phyloP scores from a whole-genome alignment of 2,329 filamentous ascomycete genomes.

The Fusarium begoniae region DNA sequence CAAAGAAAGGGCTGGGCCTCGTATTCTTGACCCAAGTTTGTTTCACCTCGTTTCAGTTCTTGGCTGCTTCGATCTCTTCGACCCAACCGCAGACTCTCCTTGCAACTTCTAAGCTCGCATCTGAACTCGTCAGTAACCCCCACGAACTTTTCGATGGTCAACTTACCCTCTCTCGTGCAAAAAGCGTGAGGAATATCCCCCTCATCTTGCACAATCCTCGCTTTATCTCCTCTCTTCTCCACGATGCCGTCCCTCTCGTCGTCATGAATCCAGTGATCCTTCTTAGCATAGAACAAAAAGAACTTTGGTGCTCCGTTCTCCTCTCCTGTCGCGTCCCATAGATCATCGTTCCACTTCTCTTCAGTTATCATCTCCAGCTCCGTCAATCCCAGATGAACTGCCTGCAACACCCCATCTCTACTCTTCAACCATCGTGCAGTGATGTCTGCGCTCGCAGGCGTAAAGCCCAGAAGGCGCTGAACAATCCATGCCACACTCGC shows the following conservation, averaged over 20 bases:
- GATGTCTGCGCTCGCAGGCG: slow-evolving; percentile 57
- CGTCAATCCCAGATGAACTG: slow-evolving; percentile 66
- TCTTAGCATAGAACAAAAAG: slow-evolving; percentile 66
- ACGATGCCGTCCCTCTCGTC: slow-evolving; percentile 66
- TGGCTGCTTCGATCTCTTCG: slow-evolving; percentile 21
- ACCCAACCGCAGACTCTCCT: slow-evolving; percentile 26
- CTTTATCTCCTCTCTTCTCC: slow-evolving; percentile 52
- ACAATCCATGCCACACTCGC: slow-evolving; percentile 55
- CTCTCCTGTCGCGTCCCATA: slow-evolving; percentile 59
- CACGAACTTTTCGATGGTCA: not conserved
- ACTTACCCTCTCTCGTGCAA: slow-evolving; percentile 56
- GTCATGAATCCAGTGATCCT: slow-evolving; percentile 71
- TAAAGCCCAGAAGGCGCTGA: slow-evolving; percentile 56
- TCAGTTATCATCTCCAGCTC: slow-evolving; percentile 68
- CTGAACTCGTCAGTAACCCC: slow-evolving; percentile 12
- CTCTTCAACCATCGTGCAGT: slow-evolving; percentile 65
- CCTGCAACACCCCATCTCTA: slow-evolving; percentile 67
- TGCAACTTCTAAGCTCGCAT: slow-evolving; percentile 31
- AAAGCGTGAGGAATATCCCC: slow-evolving; percentile 68
- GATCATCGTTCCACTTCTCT: slow-evolving; percentile 66
- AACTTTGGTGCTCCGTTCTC: slow-evolving; percentile 55
- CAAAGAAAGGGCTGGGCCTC: not conserved
- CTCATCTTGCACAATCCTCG: slow-evolving; percentile 64
- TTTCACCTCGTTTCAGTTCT: not conserved
- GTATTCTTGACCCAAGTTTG: not conserved